phyloP scores from a whole-genome alignment of 2,329 filamentous ascomycete species.

The Cercospora sp. region DNA sequence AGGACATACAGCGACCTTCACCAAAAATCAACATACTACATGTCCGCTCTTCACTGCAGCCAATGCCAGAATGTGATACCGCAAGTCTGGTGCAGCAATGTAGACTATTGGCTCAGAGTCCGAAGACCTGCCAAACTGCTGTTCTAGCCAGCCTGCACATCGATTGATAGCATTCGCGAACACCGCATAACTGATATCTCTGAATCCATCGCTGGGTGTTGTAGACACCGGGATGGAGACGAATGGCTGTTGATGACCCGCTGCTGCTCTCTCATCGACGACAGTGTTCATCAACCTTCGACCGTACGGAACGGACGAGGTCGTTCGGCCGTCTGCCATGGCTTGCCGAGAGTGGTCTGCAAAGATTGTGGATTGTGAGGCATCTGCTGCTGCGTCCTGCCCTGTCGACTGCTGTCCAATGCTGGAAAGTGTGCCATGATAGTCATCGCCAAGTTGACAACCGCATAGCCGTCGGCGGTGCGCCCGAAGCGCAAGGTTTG shows the following conservation, averaged over 20 bases:
- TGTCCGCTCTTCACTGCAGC: constrained; percentile 17
- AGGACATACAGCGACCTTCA: too few species aligned
- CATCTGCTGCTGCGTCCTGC: too few species aligned
- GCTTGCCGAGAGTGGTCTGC: too few species aligned
- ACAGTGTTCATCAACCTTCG: constrained; percentile 4
- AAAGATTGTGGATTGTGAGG: too few species aligned
- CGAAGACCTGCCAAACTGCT: not conserved
- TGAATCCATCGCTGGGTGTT: constrained; percentile 7
- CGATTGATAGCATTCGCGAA: constrained; percentile 18
- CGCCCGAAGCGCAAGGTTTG: too few species aligned
- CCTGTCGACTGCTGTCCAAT: too few species aligned
- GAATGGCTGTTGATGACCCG: constrained; percentile 1
- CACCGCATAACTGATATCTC: constrained; percentile 9
- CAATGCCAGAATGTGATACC: constrained; percentile 11
- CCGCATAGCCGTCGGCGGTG: too few species aligned
- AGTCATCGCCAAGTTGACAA: too few species aligned
- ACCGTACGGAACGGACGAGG: not conserved
- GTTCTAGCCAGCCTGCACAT: constrained; percentile 9
- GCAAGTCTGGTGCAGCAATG: constrained; percentile 8
- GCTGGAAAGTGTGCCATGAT: too few species aligned
- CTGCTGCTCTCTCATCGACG: constrained; percentile 10
- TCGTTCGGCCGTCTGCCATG: too few species aligned
- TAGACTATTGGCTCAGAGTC: constrained; percentile 5
- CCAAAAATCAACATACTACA: not conserved
- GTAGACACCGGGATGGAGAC: constrained; percentile 2